phyloP scores from a whole-genome alignment of 352 stramenopile genomes.

The Pythium vanterpoolii region DNA sequence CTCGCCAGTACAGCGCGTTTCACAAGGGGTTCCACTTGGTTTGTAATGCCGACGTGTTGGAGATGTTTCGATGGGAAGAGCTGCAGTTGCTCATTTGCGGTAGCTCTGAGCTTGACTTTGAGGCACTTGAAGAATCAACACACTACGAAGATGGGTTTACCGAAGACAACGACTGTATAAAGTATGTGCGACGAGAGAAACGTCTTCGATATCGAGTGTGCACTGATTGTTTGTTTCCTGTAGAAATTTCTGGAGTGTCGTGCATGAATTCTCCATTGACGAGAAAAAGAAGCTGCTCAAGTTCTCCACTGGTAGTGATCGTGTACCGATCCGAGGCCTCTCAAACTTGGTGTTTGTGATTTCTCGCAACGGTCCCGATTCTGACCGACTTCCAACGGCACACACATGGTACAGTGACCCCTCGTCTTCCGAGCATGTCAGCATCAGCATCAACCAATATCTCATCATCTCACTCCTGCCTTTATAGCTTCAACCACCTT shows the following conservation, averaged over 20 bases:
- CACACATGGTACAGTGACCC: conserved; percentile 69
- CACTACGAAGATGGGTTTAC: conserved; percentile 79
- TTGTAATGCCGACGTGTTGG: conserved; percentile 63
- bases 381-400: conserved; percentile 73
- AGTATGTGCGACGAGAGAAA: conserved; percentile 26
- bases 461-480: conserved; percentile 10
- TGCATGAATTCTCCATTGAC: conserved; percentile 73
- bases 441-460: too few relatives aligned
- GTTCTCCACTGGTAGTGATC: conserved; percentile 85
- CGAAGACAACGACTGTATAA: conserved; percentile 55
- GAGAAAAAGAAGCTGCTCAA: conserved; percentile 86
- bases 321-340: conserved; percentile 77
- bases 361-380: conserved; percentile 79
- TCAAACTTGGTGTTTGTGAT: conserved; percentile 84
- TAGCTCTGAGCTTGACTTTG: conserved; percentile 72
- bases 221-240: neutral
- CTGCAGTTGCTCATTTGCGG: conserved; percentile 75
- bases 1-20: conserved; percentile 66
- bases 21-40: conserved; percentile 75
- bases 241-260: conserved; percentile 79
- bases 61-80: conserved; percentile 82
- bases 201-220: neutral
- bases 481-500: conserved; percentile 81
- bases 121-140: conserved; percentile 66
- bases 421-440: neutral